Conservation (phyloP, 805 yeast genomes). For the Metschnikowia santaceciliae region DNA sequence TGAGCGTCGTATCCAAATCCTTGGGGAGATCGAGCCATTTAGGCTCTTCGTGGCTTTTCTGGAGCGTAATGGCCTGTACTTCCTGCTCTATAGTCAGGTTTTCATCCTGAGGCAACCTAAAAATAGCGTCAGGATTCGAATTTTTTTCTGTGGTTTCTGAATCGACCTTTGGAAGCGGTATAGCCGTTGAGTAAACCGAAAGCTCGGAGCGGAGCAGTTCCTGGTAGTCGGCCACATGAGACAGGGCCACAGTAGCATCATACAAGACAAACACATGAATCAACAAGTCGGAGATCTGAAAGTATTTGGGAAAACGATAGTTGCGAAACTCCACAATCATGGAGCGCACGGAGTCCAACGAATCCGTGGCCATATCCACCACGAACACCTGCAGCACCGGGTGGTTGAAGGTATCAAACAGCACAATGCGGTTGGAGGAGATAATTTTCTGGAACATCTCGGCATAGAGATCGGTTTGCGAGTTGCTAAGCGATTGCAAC, state of each 20-base stretch:
- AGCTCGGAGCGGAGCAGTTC: constrained; percentile 23
- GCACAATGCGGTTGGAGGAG: constrained; percentile 56
- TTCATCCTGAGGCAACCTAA: constrained; percentile 20
- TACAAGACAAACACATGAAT: constrained; percentile 34
- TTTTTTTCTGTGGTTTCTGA: constrained; percentile 44
- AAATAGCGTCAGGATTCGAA: constrained; percentile 14
- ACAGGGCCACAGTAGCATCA: constrained; percentile 18
- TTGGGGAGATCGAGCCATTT: constrained; percentile 26
- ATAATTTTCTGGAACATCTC: constrained; percentile 56
- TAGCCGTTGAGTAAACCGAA: constrained; percentile 25
- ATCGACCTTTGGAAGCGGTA: constrained; percentile 36
- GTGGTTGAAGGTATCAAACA: constrained; percentile 84
- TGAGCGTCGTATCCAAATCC: constrained; percentile 38
- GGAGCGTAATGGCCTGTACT: constrained; percentile 34
- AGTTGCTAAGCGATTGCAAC: constrained; percentile 10
- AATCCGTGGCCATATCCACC: constrained; percentile 49
- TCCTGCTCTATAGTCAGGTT: constrained; percentile 50
- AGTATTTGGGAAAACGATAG: constrained; percentile 57
- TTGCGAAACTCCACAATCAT: constrained; percentile 46
- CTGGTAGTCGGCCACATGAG: constrained; percentile 34
- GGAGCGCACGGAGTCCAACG: constrained; percentile 54
- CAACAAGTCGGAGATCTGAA: constrained; percentile 62
- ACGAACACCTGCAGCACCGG: constrained; percentile 76
- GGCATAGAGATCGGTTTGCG: constrained; percentile 40
- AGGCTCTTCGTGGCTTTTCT: constrained; percentile 11